Base-by-base conservation (phyloP, 176 grass and related monocot species). In the Aegilops speltoides region DNA sequence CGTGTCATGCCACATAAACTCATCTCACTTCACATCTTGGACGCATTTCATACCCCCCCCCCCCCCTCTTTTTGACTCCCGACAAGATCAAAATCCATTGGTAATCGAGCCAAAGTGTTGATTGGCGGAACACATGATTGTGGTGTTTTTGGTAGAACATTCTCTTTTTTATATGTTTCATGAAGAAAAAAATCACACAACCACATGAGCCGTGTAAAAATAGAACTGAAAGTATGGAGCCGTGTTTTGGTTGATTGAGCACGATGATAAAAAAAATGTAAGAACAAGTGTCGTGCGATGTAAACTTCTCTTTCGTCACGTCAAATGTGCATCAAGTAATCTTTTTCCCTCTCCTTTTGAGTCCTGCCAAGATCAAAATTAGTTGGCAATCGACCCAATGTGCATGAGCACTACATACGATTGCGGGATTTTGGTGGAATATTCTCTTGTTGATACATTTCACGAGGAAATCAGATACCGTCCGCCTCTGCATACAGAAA, bases 381-480 rank as follows among this genome's bases (percentile, higher is more conserved):
- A 59, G 22, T 5, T 29, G 26, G 17, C 60, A 52, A 26, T 41
- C 46, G 8, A 25, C 3, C 60, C 60, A 77, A 20, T 28, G 43
- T 22, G 72, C 72, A 84, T 0, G 41, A 3, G 12, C 11, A 74
- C 3, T 8, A 1, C 71, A 48, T 46, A 8, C 0, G 40, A 26
- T 48, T 74, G 40, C 2, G 23, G 72, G 16, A 75, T 75, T 75
- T 75, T 75, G 24, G 7, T 5, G 9, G 72, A 7, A 75, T 75
- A 48, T 75, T 75, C 41, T 43, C 41, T 75, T 75, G 2, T 28
- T 29, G 41, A 48, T 75, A 2, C 25, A 6, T 28, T 48, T 86
- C 40, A 64, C 38, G 61, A 64, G 82, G 67, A 70, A 89, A 81
- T 76, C 71, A 28, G 40, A 65, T 94, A 59, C 2, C 19, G 0